Evolutionary conservation across 176 grass and related monocot species (phyloP).

Genomic region (Poa annua): DNA sequence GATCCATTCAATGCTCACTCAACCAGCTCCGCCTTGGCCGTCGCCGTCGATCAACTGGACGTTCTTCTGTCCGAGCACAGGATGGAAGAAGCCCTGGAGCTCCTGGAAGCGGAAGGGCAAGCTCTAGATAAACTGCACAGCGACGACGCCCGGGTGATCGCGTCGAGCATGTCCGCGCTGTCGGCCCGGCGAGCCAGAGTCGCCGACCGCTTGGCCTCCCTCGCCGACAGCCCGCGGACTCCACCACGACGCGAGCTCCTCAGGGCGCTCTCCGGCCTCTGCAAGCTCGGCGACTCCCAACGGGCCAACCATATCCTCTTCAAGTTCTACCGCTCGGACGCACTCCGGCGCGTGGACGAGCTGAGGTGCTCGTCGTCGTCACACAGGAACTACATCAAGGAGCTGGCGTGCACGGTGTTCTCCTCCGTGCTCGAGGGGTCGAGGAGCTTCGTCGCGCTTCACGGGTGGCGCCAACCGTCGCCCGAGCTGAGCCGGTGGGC

Average conservation of each 20-base stretch:
- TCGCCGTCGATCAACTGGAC: constrained; percentile 33
- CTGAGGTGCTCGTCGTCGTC: constrained; percentile 3
- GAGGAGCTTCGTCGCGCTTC: constrained; percentile 34
- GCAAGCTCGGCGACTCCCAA: constrained; percentile 46
- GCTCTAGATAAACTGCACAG: constrained; percentile 12
- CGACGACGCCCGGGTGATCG: constrained; percentile 23
- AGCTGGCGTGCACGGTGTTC: constrained; percentile 52
- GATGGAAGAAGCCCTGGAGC: constrained; percentile 45
- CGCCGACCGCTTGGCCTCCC: constrained; percentile 30
- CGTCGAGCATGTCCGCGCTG: constrained; percentile 3
- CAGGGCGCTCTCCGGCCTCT: constrained; percentile 46
- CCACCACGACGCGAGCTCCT: constrained; percentile 45
- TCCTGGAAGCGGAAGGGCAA: constrained; percentile 29
- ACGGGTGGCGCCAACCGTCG: constrained; percentile 18
- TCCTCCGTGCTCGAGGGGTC: constrained; percentile 46
- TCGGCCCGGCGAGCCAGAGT: constrained; percentile 35
- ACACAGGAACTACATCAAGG: constrained; percentile 34
- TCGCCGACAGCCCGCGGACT: constrained; percentile 48
- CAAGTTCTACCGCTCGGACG: constrained; percentile 4
- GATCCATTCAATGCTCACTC: neutral
- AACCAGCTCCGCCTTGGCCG: neutral
- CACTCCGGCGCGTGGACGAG: constrained; percentile 11
- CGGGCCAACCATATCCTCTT: constrained; percentile 47
- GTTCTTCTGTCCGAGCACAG: constrained; percentile 52
- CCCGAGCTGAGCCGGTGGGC: constrained; percentile 47